A percentile compares a stretch with the other conserved stretches of the same genome.
Evolutionary conservation across 2,329 filamentous ascomycete genomes (phyloP).

Genomic region (Akanthomyces dipterigenus): DNA sequence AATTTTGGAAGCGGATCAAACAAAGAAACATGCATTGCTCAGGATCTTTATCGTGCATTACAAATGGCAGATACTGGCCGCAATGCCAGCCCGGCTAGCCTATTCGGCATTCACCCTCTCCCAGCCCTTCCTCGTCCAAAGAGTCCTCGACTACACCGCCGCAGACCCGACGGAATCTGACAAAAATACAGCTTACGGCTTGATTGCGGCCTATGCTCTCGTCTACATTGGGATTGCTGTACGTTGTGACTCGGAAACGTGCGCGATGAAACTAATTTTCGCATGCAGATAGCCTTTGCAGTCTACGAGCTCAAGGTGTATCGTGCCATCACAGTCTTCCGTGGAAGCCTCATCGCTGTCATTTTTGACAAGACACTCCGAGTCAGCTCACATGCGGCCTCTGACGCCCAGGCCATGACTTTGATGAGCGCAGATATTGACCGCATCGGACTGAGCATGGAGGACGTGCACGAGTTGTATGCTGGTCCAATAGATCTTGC

Average conservation of each 20-base stretch:
- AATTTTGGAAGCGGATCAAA: slow-evolving; percentile 14
- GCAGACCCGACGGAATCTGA: slow-evolving; percentile 19
- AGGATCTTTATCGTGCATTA: slow-evolving; percentile 20
- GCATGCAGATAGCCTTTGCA: background rate
- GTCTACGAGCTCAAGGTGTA: slow-evolving; percentile 28
- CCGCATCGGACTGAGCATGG: slow-evolving; percentile 21
- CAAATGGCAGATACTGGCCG: slow-evolving; percentile 22
- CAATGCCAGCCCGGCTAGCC: slow-evolving; percentile 28
- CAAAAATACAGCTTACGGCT: slow-evolving; percentile 27
- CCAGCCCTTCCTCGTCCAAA: slow-evolving; percentile 36
- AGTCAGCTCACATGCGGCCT: slow-evolving; percentile 22
- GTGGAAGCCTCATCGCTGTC: slow-evolving; percentile 32
- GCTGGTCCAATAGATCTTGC: slow-evolving; percentile 27
- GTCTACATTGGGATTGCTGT: slow-evolving; percentile 36
- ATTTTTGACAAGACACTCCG: slow-evolving; percentile 41
- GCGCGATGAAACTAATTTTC: background rate
- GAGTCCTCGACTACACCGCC: slow-evolving; percentile 24
- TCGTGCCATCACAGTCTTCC: slow-evolving; percentile 27
- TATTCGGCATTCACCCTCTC: slow-evolving; percentile 33
- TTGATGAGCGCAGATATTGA: slow-evolving; percentile 40
- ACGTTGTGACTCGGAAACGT: slow-evolving; percentile 10
- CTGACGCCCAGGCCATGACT: slow-evolving; percentile 30
- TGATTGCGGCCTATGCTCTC: slow-evolving; percentile 32
- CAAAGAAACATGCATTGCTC: slow-evolving; percentile 18
- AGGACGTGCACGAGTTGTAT: slow-evolving; percentile 28